These are phyloP conservation scores for Epichloe brachyelytri DNA, from an alignment of 2,329 filamentous ascomycete genomes.

Conservation along the genomic window DNA sequence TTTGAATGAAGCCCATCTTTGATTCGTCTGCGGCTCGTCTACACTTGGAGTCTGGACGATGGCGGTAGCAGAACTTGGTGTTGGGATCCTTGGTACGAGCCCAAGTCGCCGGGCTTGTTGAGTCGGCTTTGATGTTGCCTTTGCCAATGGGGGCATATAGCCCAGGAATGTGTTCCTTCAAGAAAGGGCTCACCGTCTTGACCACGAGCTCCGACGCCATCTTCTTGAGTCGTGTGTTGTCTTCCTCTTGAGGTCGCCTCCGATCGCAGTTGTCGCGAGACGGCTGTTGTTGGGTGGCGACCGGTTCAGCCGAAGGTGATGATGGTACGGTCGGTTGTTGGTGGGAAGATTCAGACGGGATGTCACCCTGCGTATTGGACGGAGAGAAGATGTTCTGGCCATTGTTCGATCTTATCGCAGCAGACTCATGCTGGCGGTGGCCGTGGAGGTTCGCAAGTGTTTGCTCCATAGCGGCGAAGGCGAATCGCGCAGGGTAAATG, in stretches of 20 bases:
- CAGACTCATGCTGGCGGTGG: constrained; percentile 2
- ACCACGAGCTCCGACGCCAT: constrained; percentile 56
- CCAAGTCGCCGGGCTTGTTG: constrained; percentile 3
- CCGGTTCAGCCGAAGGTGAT: constrained; percentile 5
- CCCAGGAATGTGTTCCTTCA: constrained; percentile 79
- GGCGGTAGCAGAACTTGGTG: constrained; percentile 91
- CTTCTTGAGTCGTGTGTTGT: constrained; percentile 36
- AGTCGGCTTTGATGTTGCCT: constrained; percentile 22
- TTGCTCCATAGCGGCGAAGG: constrained; percentile 1
- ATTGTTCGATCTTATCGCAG: background rate
- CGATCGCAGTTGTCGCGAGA: constrained; percentile 37
- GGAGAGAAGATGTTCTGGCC: background rate
- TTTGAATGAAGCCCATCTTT: constrained; percentile 90
- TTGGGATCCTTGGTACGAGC: constrained; percentile 43
- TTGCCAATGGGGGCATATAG: constrained; percentile 73
- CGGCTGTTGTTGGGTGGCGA: constrained; percentile 12
- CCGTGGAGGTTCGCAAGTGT: constrained; percentile 1
- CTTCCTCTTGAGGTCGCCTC: constrained; percentile 35
- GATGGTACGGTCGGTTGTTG: background rate
- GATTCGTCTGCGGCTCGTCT: constrained; percentile 84
- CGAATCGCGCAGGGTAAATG: background rate
- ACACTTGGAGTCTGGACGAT: constrained; percentile 88
- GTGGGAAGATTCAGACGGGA: background rate
- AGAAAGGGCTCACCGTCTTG: constrained; percentile 74
- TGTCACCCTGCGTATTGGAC: background rate